Percentiles rank a stretch among this genome's conserved stretches.
phyloP scores from a whole-genome alignment of 163 green algal species.

The Prototheca cutis region DNA sequence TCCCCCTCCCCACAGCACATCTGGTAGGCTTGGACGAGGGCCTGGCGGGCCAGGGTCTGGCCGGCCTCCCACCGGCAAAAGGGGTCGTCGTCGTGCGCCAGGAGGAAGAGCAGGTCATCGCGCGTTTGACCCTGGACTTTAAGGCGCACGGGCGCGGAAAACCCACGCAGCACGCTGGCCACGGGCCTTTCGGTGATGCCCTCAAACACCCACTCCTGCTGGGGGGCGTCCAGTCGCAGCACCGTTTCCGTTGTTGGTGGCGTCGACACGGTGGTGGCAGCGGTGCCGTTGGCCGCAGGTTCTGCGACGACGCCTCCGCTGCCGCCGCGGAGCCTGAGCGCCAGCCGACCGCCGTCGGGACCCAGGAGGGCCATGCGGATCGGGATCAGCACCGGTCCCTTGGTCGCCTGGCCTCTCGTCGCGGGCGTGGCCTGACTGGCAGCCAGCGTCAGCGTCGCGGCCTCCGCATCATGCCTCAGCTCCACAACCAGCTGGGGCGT shows the following conservation, averaged over 20 bases:
- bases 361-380: constrained; percentile 68
- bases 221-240: constrained; percentile 26
- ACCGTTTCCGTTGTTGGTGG: constrained; percentile 21
- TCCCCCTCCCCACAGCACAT: constrained; percentile 27
- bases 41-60: constrained; percentile 60
- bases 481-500: constrained; percentile 70
- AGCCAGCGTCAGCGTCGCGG: constrained; percentile 70
- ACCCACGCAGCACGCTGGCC: constrained; percentile 81
- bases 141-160: constrained; percentile 90
- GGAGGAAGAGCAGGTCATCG: constrained; percentile 82
- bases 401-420: constrained; percentile 54
- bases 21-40: constrained; percentile 73
- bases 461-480: constrained; percentile 47
- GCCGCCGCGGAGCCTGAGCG: constrained; percentile 36
- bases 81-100: constrained; percentile 83
- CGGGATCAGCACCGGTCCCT: constrained; percentile 75
- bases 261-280: constrained; percentile 3
- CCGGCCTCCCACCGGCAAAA: constrained; percentile 94
- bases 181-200: constrained; percentile 57
- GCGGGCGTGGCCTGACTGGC: constrained; percentile 47
- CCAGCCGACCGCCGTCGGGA: constrained; percentile 46
- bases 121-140: constrained; percentile 67
- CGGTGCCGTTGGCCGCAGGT: no score
- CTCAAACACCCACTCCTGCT: constrained; percentile 52
- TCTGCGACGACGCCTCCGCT: background rate